Base-by-base conservation (phyloP, 257 asterid species). In the Verbascum thapsus region DNA sequence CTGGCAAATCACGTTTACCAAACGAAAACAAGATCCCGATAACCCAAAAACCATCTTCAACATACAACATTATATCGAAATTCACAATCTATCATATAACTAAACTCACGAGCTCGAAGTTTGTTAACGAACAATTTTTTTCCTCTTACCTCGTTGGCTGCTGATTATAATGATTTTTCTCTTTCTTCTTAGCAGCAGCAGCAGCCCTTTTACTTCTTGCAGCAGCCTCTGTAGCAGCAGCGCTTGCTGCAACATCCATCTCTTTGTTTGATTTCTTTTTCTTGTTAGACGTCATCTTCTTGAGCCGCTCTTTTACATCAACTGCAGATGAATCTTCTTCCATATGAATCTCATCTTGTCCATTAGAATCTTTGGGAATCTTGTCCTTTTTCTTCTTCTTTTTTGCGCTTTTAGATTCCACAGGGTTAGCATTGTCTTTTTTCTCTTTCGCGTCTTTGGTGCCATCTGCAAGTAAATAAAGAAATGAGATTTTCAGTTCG, bases 121-220 rank as follows among this genome's bases (percentile, higher is more conserved):
- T 71, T 68, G 74, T 76, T 71, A 40, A 54, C 12, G 49, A 64
- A 57, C 66, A 13, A 51, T 75, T 68, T 6, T 1, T 26, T 1
- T 8, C 10, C 23, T 23, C 68, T 81, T 69, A 86, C 88, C 95
- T 75, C 43, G 67, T 74, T 0, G 94, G 98, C 69, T 91, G 98
- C 84, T 91, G 95, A 73, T 91, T 88, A 78, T 86, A 88, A 72
- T 86, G 96, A 70, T 77, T 91, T 85, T 84, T 91, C 87, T 88
- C 98, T 67, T 88, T 88, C 83, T 88, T 91, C 94, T 86, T 91
- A 23, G 96, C 95, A 51, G 96, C 98, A 61, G 95, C 32, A 26
- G n/a, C 96, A 32, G 86, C 79, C 74, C 53, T 88, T 35, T 94
- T 95, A 53, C 60, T 88, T 77, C 98, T 85, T 9, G 98, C 95